Evolutionary conservation across 306 rosid genomes (phyloP).

Genomic region (Nissolia schottii): DNA sequence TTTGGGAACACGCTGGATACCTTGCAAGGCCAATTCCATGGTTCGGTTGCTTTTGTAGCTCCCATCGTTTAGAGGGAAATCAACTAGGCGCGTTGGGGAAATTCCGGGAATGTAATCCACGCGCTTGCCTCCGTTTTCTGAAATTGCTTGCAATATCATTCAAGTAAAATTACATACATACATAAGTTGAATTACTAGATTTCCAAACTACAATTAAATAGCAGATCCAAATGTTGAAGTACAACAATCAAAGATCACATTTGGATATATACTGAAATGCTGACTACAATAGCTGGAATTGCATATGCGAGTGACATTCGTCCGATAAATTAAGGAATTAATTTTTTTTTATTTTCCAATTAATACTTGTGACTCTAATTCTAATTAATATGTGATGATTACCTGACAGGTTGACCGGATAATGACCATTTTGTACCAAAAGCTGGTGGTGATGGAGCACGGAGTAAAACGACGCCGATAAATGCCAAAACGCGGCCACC

Average conservation of each 20-base stretch:
- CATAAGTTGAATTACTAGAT: not conserved
- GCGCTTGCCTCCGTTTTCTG: constrained; percentile 32
- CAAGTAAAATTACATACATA: not conserved
- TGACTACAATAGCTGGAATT: too few species aligned
- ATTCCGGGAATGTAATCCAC: constrained; percentile 51
- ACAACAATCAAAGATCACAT: not conserved
- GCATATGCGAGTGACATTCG: too few species aligned
- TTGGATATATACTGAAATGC: too few species aligned
- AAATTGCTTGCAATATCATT: not conserved
- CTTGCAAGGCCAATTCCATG: not conserved
- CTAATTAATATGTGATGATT: too few species aligned
- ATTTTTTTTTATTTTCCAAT: too few species aligned
- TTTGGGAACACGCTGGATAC: not conserved
- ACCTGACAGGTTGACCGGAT: constrained; percentile 29
- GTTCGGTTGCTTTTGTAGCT: not conserved
- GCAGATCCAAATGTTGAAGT: not conserved
- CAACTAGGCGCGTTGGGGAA: constrained; percentile 29
- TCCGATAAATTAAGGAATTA: too few species aligned
- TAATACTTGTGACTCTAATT: too few species aligned
- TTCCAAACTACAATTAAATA: too few species aligned
- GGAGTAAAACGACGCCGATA: constrained; percentile 29
- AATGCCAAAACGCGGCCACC: constrained; percentile 40
- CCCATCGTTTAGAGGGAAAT: constrained; percentile 25
- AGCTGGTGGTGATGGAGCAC: constrained; percentile 12
- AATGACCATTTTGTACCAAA: constrained; percentile 25